Evolutionary conservation across 2,329 filamentous ascomycete species (phyloP).

Genomic region (Colletotrichum coccodes): DNA sequence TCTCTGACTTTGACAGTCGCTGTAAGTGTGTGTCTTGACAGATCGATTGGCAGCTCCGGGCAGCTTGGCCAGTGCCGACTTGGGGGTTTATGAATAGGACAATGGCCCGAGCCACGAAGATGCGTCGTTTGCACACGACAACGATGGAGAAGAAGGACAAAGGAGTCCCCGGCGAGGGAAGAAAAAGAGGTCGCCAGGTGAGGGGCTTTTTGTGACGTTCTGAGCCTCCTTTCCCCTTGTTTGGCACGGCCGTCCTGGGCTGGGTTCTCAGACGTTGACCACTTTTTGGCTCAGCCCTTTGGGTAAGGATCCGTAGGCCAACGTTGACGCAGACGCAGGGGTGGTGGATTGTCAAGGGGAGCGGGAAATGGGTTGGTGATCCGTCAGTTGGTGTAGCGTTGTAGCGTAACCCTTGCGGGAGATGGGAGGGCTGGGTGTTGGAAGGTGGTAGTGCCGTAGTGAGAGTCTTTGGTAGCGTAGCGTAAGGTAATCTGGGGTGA

Average conservation of each 20-base stretch:
- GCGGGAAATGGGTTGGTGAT: slow-evolving; percentile 27
- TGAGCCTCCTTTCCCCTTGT: slow-evolving; percentile 27
- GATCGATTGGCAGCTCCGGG: slow-evolving; percentile 18
- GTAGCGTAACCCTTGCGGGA: slow-evolving; percentile 15
- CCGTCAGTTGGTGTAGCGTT: slow-evolving; percentile 12
- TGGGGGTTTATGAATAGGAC: not conserved
- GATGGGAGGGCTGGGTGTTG: slow-evolving; percentile 3
- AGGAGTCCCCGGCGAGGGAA: not conserved
- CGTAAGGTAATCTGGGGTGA: slow-evolving; percentile 1
- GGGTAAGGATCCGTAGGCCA: slow-evolving; percentile 30
- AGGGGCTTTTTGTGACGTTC: slow-evolving; percentile 31
- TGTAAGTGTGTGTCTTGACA: slow-evolving; percentile 12
- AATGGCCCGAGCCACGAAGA: slow-evolving; percentile 1
- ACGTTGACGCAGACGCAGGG: slow-evolving; percentile 17
- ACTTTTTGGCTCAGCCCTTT: slow-evolving; percentile 29
- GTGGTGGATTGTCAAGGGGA: slow-evolving; percentile 7
- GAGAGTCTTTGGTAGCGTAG: not conserved
- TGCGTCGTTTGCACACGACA: not conserved
- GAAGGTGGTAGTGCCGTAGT: not conserved
- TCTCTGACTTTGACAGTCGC: slow-evolving; percentile 6
- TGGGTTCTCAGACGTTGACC: slow-evolving; percentile 29
- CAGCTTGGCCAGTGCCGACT: slow-evolving; percentile 13
- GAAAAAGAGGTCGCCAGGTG: slow-evolving; percentile 13
- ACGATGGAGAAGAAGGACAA: slow-evolving; percentile 14
- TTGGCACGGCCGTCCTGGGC: slow-evolving; percentile 19